Base-by-base conservation (phyloP, 345 rosid genomes). In the Lepidium aucheri region DNA sequence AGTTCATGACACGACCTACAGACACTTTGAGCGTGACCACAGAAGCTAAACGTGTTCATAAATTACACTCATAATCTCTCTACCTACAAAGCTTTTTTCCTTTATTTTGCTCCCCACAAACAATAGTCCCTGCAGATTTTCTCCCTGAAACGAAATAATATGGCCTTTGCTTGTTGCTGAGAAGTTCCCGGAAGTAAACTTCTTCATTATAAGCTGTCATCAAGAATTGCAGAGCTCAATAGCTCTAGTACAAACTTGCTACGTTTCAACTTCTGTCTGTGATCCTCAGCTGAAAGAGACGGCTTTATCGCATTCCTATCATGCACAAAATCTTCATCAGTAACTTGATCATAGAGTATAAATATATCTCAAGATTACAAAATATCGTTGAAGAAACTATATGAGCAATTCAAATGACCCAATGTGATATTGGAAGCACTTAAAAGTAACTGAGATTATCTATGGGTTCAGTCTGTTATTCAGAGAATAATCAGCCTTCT, bases 271-370 rank as follows among this genome's bases (percentile, higher is more conserved):
- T 84, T 93, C 81, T 88, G 91, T 65, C 82, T 82, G 59, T 84
- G 85, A 75, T 93, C 96, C 83, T 93, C 81, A 30, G 69, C 70
- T 0, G 98, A 90, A 61, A 88, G 74, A 0, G 91, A 90, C 6
- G 81, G 17, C 32, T 81, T 44, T 72, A 53, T 76, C n/a, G 28
- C 70, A 58, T 71, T 84, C 78, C 94, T 90, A 83, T 35, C 32
- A 69, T 18, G 34, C n/a, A 63, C 13, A 50, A 57, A 56, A 15
- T 5, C 24, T 40, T 65, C 62, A n/a, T 70, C 20, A 70, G 20
- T 16, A 20, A 55, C 45, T 44, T 55, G 38, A 16, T 34, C 47
- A 26, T 5, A 38, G 15, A n/a, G n/a, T n/a, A n/a, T n/a, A n/a
- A n/a, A 12, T 45, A 13, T 11, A 33, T 20, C 54, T 5, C 32